Evolutionary conservation across 345 rosid genomes (phyloP).

Genomic region (Alliaria petiolata): DNA sequence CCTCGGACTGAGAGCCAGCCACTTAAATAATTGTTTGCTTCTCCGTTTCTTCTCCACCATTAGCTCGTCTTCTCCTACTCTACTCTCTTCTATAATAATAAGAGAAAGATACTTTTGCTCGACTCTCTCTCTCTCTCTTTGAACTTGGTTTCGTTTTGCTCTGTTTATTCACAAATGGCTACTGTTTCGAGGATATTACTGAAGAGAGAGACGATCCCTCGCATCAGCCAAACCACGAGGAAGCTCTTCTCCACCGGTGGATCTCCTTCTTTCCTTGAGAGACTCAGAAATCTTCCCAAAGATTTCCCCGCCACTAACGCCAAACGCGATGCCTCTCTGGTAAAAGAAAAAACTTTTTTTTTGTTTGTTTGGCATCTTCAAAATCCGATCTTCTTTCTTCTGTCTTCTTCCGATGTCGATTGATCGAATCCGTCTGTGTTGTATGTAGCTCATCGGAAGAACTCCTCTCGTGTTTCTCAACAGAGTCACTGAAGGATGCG

Average conservation of each 20-base stretch:
- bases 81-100: background rate
- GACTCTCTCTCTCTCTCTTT: constrained; percentile 1
- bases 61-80: background rate
- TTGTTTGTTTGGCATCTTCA: background rate
- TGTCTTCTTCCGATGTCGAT: background rate
- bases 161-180: constrained; percentile 43
- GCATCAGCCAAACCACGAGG: constrained; percentile 21
- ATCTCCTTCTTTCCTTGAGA: constrained; percentile 54
- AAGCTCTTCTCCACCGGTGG: constrained; percentile 43
- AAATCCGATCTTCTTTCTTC: background rate
- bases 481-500: constrained; percentile 86
- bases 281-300: constrained; percentile 71
- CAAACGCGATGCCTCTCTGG: constrained; percentile 66
- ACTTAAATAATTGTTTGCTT: background rate
- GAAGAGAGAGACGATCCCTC: constrained; percentile 36
- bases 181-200: constrained; percentile 35
- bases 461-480: constrained; percentile 83
- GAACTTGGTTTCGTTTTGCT: background rate
- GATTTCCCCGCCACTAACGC: constrained; percentile 59
- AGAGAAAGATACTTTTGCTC: background rate
- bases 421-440: background rate
- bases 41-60: constrained; percentile 12
- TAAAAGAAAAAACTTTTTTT: no score
- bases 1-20: background rate
- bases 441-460: constrained; percentile 76